Conservation (phyloP, 805 yeast species). For the Barnettozyma populi region DNA sequence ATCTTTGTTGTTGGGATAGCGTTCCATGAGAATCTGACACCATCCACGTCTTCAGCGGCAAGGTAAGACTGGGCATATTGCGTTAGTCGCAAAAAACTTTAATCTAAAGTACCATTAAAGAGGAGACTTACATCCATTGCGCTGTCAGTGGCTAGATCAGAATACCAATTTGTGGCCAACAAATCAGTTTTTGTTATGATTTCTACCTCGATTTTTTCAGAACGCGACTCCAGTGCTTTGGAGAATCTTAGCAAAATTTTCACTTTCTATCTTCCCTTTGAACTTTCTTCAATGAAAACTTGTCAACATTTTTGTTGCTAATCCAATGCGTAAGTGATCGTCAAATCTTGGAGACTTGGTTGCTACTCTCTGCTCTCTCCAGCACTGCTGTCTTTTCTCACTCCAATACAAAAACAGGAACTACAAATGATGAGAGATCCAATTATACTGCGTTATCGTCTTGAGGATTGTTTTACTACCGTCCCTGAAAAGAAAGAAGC, state of each 20-base stretch:
- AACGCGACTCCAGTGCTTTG: background rate
- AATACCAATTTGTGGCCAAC: background rate
- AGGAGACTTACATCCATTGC: conserved; percentile 5
- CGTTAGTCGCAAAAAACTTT: conserved; percentile 3
- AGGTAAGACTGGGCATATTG: conserved; percentile 3
- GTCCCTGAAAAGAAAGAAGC: conserved; percentile 26
- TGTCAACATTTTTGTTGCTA: background rate
- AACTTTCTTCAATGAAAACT: background rate
- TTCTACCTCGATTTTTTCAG: background rate
- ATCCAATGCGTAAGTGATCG: conserved; percentile 1
- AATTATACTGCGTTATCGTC: conserved; percentile 30
- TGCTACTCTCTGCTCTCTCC: background rate
- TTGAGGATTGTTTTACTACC: conserved; percentile 29
- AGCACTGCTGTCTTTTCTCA: background rate
- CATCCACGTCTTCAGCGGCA: conserved; percentile 34
- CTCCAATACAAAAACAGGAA: background rate
- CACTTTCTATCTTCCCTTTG: background rate
- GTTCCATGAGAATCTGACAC: conserved; percentile 61
- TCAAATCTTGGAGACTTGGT: background rate
- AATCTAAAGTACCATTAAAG: background rate
- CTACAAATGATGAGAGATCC: conserved; percentile 19
- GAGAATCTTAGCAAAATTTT: background rate
- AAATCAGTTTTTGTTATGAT: background rate
- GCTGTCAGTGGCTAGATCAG: background rate
- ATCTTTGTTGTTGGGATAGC: conserved; percentile 48